Percentiles rank a stretch among this genome's conserved stretches.
Evolutionary conservation across 164 flowering plant genomes (phyloP).

Genomic region (Liquidambar formosana): DNA sequence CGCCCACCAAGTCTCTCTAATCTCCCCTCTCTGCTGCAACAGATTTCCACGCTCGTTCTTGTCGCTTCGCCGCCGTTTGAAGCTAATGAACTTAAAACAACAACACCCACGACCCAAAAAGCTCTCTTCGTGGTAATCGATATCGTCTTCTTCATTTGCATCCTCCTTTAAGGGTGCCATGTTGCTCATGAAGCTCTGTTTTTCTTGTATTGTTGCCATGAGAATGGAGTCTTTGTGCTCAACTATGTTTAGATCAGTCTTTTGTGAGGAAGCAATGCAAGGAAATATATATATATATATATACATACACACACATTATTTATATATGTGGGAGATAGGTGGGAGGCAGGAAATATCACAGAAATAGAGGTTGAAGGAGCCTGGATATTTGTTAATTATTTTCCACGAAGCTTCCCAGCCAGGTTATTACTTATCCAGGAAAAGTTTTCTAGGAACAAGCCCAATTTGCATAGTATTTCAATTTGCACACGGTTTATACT

Average conservation of each 20-base stretch:
- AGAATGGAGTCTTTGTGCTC: no score
- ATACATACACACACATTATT: no score
- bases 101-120: slow-evolving; percentile 5
- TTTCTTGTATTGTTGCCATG: background rate
- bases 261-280: no score
- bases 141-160: slow-evolving; percentile 8
- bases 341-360: background rate
- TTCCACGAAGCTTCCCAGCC: no score
- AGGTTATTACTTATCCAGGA: no score
- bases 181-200: background rate
- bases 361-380: background rate
- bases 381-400: no score
- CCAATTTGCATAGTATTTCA: no score
- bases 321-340: no score
- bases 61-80: background rate
- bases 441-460: no score
- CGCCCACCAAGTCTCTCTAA: slow-evolving; percentile 13
- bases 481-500: background rate
- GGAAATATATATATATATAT: no score
- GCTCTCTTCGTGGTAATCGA: background rate
- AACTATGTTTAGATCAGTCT: no score
- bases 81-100: slow-evolving; percentile 14
- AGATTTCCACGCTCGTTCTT: background rate
- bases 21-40: background rate
- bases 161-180: background rate